These are phyloP conservation scores for Jackrogersella multiformis DNA, from an alignment of 495 filamentous ascomycete species.

Conservation along the genomic window DNA sequence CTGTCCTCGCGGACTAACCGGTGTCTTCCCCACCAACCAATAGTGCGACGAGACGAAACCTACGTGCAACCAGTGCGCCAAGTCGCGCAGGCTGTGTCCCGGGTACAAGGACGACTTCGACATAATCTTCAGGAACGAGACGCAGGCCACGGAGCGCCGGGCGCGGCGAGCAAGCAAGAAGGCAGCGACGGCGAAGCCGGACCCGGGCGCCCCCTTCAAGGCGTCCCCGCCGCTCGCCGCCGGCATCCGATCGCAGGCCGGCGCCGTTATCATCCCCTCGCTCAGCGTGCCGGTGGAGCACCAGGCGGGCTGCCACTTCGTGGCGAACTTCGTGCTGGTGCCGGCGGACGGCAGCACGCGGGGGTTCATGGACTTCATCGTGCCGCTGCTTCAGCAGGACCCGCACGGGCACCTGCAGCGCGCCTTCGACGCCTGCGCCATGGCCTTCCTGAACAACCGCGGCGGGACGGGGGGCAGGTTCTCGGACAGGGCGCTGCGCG, in stretches of 20 bases:
- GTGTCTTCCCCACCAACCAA: slow-evolving; percentile 2
- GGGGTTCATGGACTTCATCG: slow-evolving; percentile 66
- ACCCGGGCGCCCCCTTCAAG: background rate
- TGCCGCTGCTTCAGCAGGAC: slow-evolving; percentile 62
- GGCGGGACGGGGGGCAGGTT: slow-evolving; percentile 47
- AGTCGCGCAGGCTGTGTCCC: slow-evolving; percentile 71
- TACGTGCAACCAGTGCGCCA: slow-evolving; percentile 72
- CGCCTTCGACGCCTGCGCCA: slow-evolving; percentile 69
- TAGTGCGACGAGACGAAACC: slow-evolving; percentile 77
- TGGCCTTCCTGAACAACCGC: slow-evolving; percentile 61
- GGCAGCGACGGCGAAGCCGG: slow-evolving; percentile 11
- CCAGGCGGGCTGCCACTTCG: slow-evolving; percentile 63
- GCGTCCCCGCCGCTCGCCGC: slow-evolving; percentile 16
- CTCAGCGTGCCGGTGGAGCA: slow-evolving; percentile 54
- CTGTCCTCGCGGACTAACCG: slow-evolving; percentile 20
- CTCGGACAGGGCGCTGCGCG: slow-evolving; percentile 50
- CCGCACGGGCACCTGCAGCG: slow-evolving; percentile 61
- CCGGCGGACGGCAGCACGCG: slow-evolving; percentile 53
- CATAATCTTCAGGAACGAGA: slow-evolving; percentile 72
- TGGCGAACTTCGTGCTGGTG: slow-evolving; percentile 64
- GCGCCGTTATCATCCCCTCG: slow-evolving; percentile 35
- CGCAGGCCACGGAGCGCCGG: slow-evolving; percentile 65
- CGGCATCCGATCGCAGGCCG: slow-evolving; percentile 17
- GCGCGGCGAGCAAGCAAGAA: slow-evolving; percentile 54
- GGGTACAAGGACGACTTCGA: slow-evolving; percentile 77